Evolutionary conservation across 176 grass and related monocot genomes (phyloP).

Genomic region (Melocanna baccifera): DNA sequence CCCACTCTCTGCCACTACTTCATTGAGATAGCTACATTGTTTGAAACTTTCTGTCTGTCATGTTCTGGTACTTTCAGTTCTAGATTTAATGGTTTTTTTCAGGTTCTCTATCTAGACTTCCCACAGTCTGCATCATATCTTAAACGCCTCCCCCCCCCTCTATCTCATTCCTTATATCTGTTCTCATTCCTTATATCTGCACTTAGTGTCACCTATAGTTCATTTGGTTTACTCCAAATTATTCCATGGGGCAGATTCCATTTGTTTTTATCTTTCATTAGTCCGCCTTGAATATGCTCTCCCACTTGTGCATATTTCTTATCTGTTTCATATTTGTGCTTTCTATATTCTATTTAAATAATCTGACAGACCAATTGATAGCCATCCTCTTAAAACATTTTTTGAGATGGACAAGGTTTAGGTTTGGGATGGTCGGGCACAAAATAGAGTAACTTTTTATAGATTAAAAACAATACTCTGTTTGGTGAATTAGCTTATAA

Average conservation of each 20-base stretch:
- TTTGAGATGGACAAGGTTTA: not conserved
- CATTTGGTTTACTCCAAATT: not conserved
- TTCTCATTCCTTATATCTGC: conserved; percentile 10
- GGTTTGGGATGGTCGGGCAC: not conserved
- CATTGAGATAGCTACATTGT: conserved; percentile 28
- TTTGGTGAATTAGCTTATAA: not conserved
- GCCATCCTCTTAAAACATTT: not conserved
- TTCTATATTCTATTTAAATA: not conserved
- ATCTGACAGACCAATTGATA: not conserved
- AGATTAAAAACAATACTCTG: not conserved
- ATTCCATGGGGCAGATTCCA: conserved; percentile 1
- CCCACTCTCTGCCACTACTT: not conserved
- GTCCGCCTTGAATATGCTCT: not conserved
- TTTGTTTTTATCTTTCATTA: not conserved
- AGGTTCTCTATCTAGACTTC: not conserved
- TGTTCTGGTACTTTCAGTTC: conserved; percentile 10
- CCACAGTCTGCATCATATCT: too few species aligned
- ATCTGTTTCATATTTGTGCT: not conserved
- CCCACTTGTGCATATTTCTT: not conserved
- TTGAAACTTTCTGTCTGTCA: not conserved
- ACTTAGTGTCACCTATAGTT: not conserved
- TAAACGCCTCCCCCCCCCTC: too few species aligned
- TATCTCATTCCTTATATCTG: too few species aligned
- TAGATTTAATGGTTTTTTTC: not conserved
- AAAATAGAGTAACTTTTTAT: not conserved